A percentile compares a stretch with the other conserved stretches of the same genome.
phyloP scores from a whole-genome alignment of 768 basidiomycete genomes.

The Tylopilus rubrobrunneus region DNA sequence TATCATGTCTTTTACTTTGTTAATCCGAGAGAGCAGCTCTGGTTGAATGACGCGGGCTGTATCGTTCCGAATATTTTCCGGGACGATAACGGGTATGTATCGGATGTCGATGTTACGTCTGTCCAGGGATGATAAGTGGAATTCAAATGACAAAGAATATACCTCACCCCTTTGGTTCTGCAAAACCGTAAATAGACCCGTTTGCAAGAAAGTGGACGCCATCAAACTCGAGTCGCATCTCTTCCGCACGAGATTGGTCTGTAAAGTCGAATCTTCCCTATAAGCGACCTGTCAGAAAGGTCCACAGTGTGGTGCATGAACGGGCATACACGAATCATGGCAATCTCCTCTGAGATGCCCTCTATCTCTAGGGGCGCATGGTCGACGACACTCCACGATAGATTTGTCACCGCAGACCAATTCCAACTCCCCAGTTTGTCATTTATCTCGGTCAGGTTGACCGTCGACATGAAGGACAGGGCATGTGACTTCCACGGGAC shows the following conservation, averaged over 20 bases:
- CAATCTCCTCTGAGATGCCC: slow-evolving; percentile 44
- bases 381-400: slow-evolving; percentile 66
- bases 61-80: slow-evolving; percentile 48
- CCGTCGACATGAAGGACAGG: slow-evolving; percentile 44
- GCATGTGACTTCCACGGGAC: slow-evolving; percentile 51
- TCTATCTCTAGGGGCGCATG: slow-evolving; percentile 39
- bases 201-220: slow-evolving; percentile 72
- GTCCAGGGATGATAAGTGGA: not conserved
- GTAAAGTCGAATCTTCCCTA: slow-evolving; percentile 74
- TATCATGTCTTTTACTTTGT: slow-evolving; percentile 58
- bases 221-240: slow-evolving; percentile 68
- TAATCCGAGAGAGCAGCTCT: slow-evolving; percentile 56
- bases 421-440: slow-evolving; percentile 59
- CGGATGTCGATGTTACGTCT: slow-evolving; percentile 65
- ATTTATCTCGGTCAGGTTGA: slow-evolving; percentile 47
- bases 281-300: not conserved
- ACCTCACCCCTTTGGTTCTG: slow-evolving; percentile 57
- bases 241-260: slow-evolving; percentile 47
- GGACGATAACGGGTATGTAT: slow-evolving; percentile 62
- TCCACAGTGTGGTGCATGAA: not conserved
- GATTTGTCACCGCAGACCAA: slow-evolving; percentile 61
- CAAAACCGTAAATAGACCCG: slow-evolving; percentile 75
- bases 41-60: slow-evolving; percentile 56
- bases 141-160: not conserved
- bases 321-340: slow-evolving; percentile 61